Evolutionary conservation across 352 stramenopile species (phyloP), one percentile per base, ranked within the genome.

Genomic region (Discostella stelligera): DNA sequence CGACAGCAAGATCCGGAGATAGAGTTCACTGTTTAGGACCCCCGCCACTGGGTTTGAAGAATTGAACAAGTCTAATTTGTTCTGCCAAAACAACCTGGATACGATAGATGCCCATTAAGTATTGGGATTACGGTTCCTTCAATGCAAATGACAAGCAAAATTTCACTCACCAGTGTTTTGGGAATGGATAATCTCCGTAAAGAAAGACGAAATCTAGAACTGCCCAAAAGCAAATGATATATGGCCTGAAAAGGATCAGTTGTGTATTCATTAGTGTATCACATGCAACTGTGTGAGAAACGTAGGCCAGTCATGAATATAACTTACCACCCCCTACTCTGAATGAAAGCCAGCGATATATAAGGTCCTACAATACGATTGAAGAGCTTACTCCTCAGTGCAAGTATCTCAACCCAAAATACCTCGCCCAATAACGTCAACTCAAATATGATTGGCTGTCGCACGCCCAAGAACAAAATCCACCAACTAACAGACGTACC

Each of bases 381-480:
- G 16, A 84, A 74, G 0, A 80, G 20, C 41, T 62, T 70, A 67
- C 68, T 88, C 25, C 70, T 53, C 61, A 91, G 56, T 25, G 73
- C 75, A 6, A 90, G 58, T 48, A 84, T 86, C 41, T 91, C 86
- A 56, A 91, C 82, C 46, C 85, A 69, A 66, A 90, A 79, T 1
- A 81, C 27, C 56, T 91, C 71, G 0, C 75, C 71, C 7, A 70
- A 30, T 14, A 72, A 56, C 3, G 76, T 76, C 11, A 85, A 64
- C 30, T 73, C 67, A 25, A 89, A 82, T 9, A 84, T 89, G 0
- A 89, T 60, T 11, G 65, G n/a, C 59, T 90, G 86, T 32, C 86
- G 64, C 0, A 83, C 79, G 18, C 64, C 67, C 5, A 88, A 20
- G 65, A 89, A 90, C 0, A 90, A 48, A 54, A 91, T 63, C 63